Conservation (phyloP, 352 stramenopile genomes). For the Phytopythium aichiense region DNA sequence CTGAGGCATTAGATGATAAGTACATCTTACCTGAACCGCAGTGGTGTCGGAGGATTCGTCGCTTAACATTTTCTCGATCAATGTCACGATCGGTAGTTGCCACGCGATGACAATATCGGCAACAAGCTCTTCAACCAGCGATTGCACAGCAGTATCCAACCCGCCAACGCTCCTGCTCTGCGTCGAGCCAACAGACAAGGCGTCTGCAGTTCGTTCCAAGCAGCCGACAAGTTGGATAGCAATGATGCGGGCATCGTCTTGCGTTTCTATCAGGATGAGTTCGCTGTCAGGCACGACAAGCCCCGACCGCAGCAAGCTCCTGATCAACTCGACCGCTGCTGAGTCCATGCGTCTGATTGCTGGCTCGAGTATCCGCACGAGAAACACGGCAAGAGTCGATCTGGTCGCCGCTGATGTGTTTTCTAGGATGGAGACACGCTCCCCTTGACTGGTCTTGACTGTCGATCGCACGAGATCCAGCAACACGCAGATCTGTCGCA, state of each 20-base stretch:
- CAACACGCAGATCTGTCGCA: constrained; percentile 35
- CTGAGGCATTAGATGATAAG: neutral
- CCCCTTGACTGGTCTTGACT: constrained; percentile 5
- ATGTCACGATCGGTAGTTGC: neutral
- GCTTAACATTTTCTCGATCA: neutral
- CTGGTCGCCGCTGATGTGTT: neutral
- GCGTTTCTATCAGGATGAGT: neutral
- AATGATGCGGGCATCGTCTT: neutral
- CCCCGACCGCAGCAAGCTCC: neutral
- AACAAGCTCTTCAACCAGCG: neutral
- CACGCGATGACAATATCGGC: neutral
- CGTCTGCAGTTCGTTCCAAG: neutral
- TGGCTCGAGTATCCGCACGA: neutral
- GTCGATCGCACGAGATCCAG: constrained; percentile 20
- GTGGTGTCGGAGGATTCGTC: neutral
- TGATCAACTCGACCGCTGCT: neutral
- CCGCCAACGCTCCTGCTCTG: neutral
- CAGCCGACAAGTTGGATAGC: neutral
- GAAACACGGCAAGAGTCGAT: neutral
- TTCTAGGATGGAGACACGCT: neutral
- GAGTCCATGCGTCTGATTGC: neutral
- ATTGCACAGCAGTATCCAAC: neutral
- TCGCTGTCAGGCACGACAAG: neutral
- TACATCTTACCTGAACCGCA: neutral
- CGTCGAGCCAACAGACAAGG: neutral